Evolutionary conservation across 2,329 filamentous ascomycete species (phyloP).

Genomic region (Penicillium sp.): DNA sequence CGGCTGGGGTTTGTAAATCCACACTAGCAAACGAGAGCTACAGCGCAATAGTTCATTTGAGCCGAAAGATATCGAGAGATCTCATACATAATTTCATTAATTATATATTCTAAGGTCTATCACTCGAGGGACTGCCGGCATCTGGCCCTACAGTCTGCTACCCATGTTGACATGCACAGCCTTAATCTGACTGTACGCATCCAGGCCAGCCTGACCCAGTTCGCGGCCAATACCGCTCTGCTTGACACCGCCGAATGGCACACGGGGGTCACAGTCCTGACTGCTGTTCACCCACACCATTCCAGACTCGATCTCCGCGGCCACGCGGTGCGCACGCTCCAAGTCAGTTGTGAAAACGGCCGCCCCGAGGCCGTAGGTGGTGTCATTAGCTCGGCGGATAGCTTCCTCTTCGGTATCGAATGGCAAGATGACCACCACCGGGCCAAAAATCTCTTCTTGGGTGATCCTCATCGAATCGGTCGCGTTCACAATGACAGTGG

Average conservation of each 20-base stretch:
- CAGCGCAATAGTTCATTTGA: no score
- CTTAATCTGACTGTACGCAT: conserved; percentile 47
- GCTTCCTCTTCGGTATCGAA: conserved; percentile 48
- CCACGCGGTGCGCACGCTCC: conserved; percentile 48
- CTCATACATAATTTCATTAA: background rate
- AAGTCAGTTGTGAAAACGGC: conserved; percentile 49
- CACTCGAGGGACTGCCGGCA: no score
- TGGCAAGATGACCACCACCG: conserved; percentile 45
- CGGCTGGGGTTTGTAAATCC: no score
- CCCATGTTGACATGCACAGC: conserved; percentile 49
- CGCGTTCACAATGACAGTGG: conserved; percentile 44
- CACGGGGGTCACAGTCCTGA: conserved; percentile 46
- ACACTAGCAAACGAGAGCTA: no score
- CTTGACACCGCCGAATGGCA: conserved; percentile 52
- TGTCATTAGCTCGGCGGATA: conserved; percentile 45
- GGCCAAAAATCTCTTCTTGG: conserved; percentile 51
- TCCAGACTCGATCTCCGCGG: conserved; percentile 49
- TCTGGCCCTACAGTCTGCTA: conserved; percentile 30
- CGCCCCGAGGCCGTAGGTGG: conserved; percentile 48
- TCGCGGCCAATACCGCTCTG: conserved; percentile 57
- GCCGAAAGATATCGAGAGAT: background rate
- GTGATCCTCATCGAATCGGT: conserved; percentile 43
- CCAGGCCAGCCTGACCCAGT: conserved; percentile 47
- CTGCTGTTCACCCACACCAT: conserved; percentile 54
- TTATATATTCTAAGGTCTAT: conserved; percentile 7